Conservation (phyloP, 768 basidiomycete genomes). For the Kwoniella mangroviensis region DNA sequence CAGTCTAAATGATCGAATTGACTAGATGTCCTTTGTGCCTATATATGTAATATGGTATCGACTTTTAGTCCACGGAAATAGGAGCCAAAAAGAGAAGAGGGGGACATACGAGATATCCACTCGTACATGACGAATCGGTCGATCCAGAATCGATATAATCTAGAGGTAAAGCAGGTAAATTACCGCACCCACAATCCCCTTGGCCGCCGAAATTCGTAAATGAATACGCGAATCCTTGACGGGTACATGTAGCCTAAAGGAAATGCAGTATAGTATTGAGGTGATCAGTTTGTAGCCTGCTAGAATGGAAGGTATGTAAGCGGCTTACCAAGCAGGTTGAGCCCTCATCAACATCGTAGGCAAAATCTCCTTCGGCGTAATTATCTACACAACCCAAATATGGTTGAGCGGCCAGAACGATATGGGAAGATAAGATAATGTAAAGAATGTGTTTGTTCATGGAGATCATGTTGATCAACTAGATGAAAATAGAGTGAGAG, state of each 20-base stretch:
- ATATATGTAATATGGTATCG: neutral
- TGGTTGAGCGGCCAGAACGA: neutral
- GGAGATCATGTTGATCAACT: neutral
- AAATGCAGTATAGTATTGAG: too few relatives aligned
- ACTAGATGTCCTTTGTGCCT: neutral
- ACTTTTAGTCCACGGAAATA: neutral
- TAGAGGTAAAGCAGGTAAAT: neutral
- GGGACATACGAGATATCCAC: neutral
- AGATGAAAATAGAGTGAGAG: too few relatives aligned
- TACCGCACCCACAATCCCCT: neutral
- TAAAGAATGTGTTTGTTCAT: neutral
- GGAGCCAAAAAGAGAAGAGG: neutral
- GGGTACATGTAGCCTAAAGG: neutral
- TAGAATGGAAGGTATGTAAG: neutral
- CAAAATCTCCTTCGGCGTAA: neutral
- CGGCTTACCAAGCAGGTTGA: neutral
- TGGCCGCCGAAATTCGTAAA: neutral
- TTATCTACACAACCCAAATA: neutral
- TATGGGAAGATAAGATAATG: neutral
- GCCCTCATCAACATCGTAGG: neutral
- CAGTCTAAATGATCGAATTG: neutral
- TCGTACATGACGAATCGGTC: neutral
- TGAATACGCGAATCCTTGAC: neutral
- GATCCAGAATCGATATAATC: neutral
- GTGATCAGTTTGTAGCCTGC: too few relatives aligned